phyloP scores from a whole-genome alignment of 2,329 filamentous ascomycete species.

The Dactylonectria macrodidyma region DNA sequence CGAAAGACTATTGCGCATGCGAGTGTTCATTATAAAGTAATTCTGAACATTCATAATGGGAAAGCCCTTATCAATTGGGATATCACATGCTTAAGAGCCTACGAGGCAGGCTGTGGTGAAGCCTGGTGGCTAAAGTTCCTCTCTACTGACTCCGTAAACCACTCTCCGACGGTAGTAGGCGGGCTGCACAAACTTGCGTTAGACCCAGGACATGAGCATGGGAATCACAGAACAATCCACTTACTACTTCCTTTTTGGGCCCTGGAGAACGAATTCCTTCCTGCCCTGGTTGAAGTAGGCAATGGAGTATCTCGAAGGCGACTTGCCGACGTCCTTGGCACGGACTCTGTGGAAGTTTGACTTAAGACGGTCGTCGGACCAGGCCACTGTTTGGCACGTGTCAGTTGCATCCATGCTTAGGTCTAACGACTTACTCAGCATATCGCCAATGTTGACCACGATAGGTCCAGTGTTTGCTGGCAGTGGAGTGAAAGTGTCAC shows the following conservation, averaged over 20 bases:
- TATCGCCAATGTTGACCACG: constrained; percentile 49
- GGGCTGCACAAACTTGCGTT: too few relatives aligned
- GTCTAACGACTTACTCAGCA: constrained; percentile 51
- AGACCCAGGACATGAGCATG: too few relatives aligned
- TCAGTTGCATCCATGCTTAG: neutral
- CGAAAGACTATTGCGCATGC: too few relatives aligned
- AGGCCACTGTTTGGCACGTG: constrained; percentile 60
- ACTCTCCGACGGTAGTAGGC: too few relatives aligned
- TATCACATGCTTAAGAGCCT: too few relatives aligned
- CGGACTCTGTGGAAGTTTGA: constrained; percentile 67
- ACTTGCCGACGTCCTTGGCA: constrained; percentile 33
- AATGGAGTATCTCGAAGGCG: constrained; percentile 29
- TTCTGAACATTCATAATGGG: too few relatives aligned
- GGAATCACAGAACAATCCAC: too few relatives aligned
- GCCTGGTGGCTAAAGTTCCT: too few relatives aligned
- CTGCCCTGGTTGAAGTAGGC: constrained; percentile 68
- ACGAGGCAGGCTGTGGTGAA: too few relatives aligned
- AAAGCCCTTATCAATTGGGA: too few relatives aligned
- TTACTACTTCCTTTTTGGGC: constrained; percentile 64
- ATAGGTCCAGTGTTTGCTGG: constrained; percentile 60
- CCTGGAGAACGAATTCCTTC: constrained; percentile 63
- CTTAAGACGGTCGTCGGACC: constrained; percentile 70
- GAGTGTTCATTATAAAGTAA: too few relatives aligned
- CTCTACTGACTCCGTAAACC: too few relatives aligned
- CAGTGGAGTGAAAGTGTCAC: constrained; percentile 67